Conservation (phyloP, 1,139 yeast genomes). For the Diutina mesorugosa region DNA sequence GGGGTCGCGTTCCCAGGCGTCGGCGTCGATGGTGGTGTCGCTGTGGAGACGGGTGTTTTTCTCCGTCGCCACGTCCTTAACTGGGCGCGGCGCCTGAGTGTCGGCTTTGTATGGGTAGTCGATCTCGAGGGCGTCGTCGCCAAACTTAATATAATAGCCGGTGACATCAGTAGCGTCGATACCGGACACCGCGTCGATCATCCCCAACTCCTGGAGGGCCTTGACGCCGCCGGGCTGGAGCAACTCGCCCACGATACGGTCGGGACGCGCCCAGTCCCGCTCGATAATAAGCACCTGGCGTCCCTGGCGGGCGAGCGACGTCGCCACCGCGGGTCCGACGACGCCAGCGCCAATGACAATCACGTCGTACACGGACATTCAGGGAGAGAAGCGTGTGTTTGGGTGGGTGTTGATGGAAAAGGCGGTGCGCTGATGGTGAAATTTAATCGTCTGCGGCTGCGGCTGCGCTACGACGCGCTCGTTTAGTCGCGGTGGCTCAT, state of each 20-base stretch:
- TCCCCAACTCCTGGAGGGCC: slow-evolving; percentile 70
- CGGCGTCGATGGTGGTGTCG: slow-evolving; percentile 27
- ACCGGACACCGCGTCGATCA: slow-evolving; percentile 64
- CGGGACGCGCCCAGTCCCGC: slow-evolving; percentile 86
- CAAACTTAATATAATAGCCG: slow-evolving; percentile 73
- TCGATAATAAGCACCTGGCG: slow-evolving; percentile 65
- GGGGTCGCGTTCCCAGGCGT: slow-evolving; percentile 48
- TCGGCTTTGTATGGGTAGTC: slow-evolving; percentile 61
- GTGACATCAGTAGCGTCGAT: slow-evolving; percentile 69
- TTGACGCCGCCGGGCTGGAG: slow-evolving; percentile 92
- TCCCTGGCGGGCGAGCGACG: slow-evolving; percentile 84
- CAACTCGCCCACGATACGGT: slow-evolving; percentile 92
- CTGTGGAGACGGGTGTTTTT: slow-evolving; percentile 41
- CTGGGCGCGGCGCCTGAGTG: slow-evolving; percentile 33
- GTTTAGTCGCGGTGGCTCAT: neutral
- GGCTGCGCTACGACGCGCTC: neutral
- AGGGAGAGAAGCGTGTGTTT: neutral
- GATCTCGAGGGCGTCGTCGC: slow-evolving; percentile 41
- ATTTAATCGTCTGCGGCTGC: neutral
- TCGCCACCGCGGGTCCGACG: slow-evolving; percentile 87
- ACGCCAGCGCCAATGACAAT: slow-evolving; percentile 91
- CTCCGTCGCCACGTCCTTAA: slow-evolving; percentile 38
- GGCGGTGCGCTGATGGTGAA: neutral
- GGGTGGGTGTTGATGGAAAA: neutral
- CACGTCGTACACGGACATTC: slow-evolving; percentile 32